Evolutionary conservation across 192 early-diverging fungal species (phyloP), one percentile per base, ranked within the genome.

Genomic region (Backusella liffmaniae): DNA sequence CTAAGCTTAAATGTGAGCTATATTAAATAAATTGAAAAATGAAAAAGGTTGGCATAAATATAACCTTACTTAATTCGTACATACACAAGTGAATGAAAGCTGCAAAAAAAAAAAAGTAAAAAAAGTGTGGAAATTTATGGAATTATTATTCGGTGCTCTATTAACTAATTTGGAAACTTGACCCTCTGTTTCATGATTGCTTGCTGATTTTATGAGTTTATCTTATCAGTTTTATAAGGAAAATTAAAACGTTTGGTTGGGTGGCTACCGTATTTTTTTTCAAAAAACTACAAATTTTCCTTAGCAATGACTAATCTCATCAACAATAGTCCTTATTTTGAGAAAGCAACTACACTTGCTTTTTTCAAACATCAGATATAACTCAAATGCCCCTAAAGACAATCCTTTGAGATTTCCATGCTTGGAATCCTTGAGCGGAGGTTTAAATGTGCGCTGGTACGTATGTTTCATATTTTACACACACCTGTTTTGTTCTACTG

Each of bases 41-140:
- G 10, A 39, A 39, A 39, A 39, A 39, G 37, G 37, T 10, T 39
- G 37, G 37, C 10, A 39, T 39, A 39, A 39, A 59, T 59, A 49
- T 49, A 59, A 23, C 53, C 53, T 56, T 56, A 56, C 53, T 59
- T 59, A 59, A 23, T 59, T 59, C 53, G 53, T 59, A 26, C 53
- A 59, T 59, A 59, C 9, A 59, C 16, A 15, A 18, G 46, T 16
- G 46, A 59, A 26, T 56, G 36, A 10, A 39, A 39, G 9, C 10
- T 39, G 37, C 9, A 39, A 39, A 39, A 39, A 59, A 39, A 39
- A 59, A 26, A 12, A n/a, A 59, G 4, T 21, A 23, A 59, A 56
- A 59, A 26, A 59, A 12, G 18, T 21, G 18, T 8, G 21, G 21
- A 51, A 51, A 51, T 3, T n/a, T n/a, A 15, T 16, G 5, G n/a